A percentile compares a stretch with the other conserved stretches of the same genome.
These are phyloP conservation scores for Mucor indicus DNA, from an alignment of 371 early-diverging fungal species.

Conservation along the genomic window DNA sequence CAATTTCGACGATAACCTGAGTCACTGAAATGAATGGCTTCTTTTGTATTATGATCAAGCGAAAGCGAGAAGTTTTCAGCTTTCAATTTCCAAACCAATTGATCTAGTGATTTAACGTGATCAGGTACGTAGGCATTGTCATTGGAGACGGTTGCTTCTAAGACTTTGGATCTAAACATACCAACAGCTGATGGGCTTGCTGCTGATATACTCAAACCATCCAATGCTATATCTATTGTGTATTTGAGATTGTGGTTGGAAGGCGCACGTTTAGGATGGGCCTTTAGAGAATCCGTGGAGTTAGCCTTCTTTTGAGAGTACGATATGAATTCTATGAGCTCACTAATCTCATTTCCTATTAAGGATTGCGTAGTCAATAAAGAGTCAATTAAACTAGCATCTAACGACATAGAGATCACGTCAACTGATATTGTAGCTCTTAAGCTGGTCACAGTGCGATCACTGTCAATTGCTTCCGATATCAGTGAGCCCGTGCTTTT, in stretches of 20 bases:
- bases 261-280: too few relatives aligned
- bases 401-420: constrained; percentile 60
- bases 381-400: constrained; percentile 74
- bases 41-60: constrained; percentile 50
- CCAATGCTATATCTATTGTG: constrained; percentile 57
- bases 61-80: constrained; percentile 59
- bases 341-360: constrained; percentile 75
- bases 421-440: constrained; percentile 62
- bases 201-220: constrained; percentile 65
- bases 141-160: constrained; percentile 61
- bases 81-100: constrained; percentile 51
- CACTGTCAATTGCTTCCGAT: constrained; percentile 8
- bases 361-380: constrained; percentile 75
- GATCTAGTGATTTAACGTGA: not conserved
- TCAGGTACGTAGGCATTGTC: constrained; percentile 11
- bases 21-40: constrained; percentile 4
- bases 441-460: constrained; percentile 23
- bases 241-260: constrained; percentile 30
- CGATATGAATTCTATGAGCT: constrained; percentile 66
- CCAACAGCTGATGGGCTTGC: constrained; percentile 63
- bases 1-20: constrained; percentile 39
- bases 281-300: not conserved
- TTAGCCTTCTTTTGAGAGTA: constrained; percentile 37
- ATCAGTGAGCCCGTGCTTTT: constrained; percentile 55
- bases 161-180: constrained; percentile 62